These are phyloP conservation scores for Microcos paniculata DNA, from an alignment of 345 rosid species.

Conservation along the genomic window DNA sequence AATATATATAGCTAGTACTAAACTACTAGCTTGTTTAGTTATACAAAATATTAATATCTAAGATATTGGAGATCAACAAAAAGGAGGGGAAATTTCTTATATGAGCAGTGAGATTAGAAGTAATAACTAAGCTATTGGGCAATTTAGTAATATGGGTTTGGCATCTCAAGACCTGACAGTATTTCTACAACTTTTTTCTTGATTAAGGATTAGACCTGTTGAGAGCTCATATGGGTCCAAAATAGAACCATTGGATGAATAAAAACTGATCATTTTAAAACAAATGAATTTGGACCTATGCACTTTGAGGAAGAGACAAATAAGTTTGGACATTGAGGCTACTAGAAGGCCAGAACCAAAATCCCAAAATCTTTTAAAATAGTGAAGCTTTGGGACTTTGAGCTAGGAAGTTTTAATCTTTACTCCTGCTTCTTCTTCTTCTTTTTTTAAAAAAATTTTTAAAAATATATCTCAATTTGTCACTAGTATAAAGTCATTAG, in stretches of 20 bases:
- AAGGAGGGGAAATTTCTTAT: no score
- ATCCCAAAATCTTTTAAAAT: background rate
- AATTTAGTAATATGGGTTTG: background rate
- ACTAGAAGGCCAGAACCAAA: background rate
- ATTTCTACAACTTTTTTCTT: background rate
- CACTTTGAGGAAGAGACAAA: background rate
- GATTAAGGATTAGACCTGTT: background rate
- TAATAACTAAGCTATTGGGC: background rate
- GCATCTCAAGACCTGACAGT: background rate
- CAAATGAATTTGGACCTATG: background rate
- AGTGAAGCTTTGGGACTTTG: background rate
- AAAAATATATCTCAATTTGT: no score
- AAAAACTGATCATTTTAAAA: background rate
- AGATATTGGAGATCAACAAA: no score
- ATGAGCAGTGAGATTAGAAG: no score
- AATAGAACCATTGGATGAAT: conserved; percentile 17
- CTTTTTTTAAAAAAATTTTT: no score
- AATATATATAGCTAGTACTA: no score
- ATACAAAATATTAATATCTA: no score
- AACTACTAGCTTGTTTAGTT: no score
- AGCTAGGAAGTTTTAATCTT: no score
- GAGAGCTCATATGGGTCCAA: conserved; percentile 2
- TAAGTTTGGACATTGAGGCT: background rate
- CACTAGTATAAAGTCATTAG: no score
- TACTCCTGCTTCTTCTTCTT: no score